phyloP scores from a whole-genome alignment of 192 early-diverging fungal genomes.

The Umbelopsis ramanniana region DNA sequence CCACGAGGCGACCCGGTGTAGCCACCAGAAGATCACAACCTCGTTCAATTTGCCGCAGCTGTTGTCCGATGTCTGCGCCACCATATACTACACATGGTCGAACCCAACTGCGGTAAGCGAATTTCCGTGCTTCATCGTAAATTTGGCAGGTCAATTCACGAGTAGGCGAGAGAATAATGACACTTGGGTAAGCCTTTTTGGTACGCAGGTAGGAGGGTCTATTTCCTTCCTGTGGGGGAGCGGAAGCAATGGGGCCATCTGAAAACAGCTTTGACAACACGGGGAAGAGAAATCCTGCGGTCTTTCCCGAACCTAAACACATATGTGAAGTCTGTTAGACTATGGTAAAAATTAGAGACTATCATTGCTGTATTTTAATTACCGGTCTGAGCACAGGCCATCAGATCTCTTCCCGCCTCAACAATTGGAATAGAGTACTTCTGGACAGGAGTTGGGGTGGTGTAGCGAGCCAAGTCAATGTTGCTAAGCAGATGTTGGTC shows the following conservation, averaged over 20 bases:
- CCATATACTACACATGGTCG: constrained; percentile 94
- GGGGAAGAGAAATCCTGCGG: constrained; percentile 96
- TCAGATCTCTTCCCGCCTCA: constrained; percentile 83
- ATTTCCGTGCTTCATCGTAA: constrained; percentile 87
- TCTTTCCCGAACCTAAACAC: constrained; percentile 78
- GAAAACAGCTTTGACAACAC: constrained; percentile 91
- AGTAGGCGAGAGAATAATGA: constrained; percentile 92
- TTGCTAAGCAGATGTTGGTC: constrained; percentile 90
- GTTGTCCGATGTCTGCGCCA: constrained; percentile 89
- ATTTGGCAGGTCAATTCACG: constrained; percentile 96
- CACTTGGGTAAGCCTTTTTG: constrained; percentile 74
- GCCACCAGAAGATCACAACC: constrained; percentile 94
- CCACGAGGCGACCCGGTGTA: constrained; percentile 95
- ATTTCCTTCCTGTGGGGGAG: constrained; percentile 17
- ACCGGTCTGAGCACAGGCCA: constrained; percentile 98
- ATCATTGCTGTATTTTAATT: background rate
- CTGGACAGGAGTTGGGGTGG: constrained; percentile 93
- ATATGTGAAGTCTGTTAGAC: background rate
- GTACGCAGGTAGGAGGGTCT: constrained; percentile 55
- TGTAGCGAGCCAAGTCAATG: constrained; percentile 87
- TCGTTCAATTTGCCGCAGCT: constrained; percentile 86
- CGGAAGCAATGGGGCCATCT: constrained; percentile 60
- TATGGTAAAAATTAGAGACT: background rate
- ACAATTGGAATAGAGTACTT: constrained; percentile 91
- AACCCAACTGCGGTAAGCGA: constrained; percentile 90